phyloP scores from a whole-genome alignment of 495 filamentous ascomycete genomes.

The Usnea hakonensis region DNA sequence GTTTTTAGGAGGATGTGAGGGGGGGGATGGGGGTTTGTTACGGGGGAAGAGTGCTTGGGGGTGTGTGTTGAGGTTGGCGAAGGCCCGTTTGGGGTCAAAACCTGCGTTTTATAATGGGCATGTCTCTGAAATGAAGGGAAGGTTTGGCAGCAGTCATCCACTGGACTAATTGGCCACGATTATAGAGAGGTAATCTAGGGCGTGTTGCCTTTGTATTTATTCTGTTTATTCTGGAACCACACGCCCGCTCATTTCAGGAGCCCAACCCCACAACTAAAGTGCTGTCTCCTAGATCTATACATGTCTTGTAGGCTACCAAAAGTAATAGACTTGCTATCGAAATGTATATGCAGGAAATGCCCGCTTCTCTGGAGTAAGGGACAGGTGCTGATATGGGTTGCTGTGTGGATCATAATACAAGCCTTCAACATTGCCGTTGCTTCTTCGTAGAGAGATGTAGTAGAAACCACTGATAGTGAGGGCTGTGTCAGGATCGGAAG shows the following conservation, averaged over 20 bases:
- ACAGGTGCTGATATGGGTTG: constrained; percentile 62
- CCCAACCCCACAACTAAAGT: background rate
- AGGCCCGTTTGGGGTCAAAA: too few species aligned
- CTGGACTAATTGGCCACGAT: too few species aligned
- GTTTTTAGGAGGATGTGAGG: constrained; percentile 48
- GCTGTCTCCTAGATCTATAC: background rate
- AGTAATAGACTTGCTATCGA: constrained; percentile 18
- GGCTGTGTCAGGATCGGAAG: constrained; percentile 47
- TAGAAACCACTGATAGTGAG: constrained; percentile 74
- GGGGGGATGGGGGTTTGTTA: background rate
- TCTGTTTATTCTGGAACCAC: too few species aligned
- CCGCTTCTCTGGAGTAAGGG: constrained; percentile 45
- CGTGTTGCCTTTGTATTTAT: too few species aligned
- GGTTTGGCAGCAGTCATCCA: too few species aligned
- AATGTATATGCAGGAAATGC: constrained; percentile 40
- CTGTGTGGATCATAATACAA: constrained; percentile 68
- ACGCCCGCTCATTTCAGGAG: too few species aligned
- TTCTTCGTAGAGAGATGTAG: constrained; percentile 57
- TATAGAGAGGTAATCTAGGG: too few species aligned
- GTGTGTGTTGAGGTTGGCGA: too few species aligned
- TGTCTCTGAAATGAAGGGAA: too few species aligned
- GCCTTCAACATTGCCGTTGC: constrained; percentile 56
- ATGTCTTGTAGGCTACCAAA: background rate
- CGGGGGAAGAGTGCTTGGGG: too few species aligned
- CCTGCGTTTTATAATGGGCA: too few species aligned